Base-by-base conservation (phyloP, 148 eudicot genomes). In the Cornus florida region DNA sequence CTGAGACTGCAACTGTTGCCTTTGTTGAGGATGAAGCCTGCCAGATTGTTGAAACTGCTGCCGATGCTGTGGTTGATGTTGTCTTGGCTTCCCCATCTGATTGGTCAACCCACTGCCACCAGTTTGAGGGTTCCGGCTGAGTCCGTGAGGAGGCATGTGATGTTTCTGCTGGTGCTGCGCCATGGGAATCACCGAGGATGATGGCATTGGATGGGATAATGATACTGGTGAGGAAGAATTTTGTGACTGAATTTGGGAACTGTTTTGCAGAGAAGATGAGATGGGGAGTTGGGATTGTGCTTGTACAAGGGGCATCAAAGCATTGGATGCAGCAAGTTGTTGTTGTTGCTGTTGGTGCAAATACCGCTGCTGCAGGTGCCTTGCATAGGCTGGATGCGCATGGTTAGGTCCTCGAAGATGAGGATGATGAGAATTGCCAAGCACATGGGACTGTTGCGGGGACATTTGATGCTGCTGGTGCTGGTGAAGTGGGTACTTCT, bases 21-120 rank as follows among this genome's bases (percentile, higher is more conserved):
- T 83, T 77, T 93, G 98, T 77, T 83, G 92, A 56, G 93, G 97
- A 73, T 93, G 96, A 77, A 86, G 90, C 86, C 95, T 88, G 22
- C 90, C 84, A 64, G 94, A 77, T 79, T 91, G 95, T 50, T 79
- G 91, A 70, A 83, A 80, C 83, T 86, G 92, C 72, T 82, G 66
- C 24, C 12, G 59, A 0, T 12, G 89, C 75, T 79, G 92, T 31
- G 79, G 79, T 67, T 89, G 94, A 35, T 88, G 82, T 77, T 85
- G 93, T n/a, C 88, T 76, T 83, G 85, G 97, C 83, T 90, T 91
- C 72, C 90, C 89, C 33, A 66, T 83, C 73, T 87, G 92, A 86
- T 85, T 92, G 77, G 84, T 71, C 72, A 80, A 77, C 31, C 87
- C 84, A 80, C 82, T 81, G 2, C 84, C 86, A 79, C 84, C 86